phyloP scores from a whole-genome alignment of 208 protist genomes.

The Trypanosoma lewisi region DNA sequence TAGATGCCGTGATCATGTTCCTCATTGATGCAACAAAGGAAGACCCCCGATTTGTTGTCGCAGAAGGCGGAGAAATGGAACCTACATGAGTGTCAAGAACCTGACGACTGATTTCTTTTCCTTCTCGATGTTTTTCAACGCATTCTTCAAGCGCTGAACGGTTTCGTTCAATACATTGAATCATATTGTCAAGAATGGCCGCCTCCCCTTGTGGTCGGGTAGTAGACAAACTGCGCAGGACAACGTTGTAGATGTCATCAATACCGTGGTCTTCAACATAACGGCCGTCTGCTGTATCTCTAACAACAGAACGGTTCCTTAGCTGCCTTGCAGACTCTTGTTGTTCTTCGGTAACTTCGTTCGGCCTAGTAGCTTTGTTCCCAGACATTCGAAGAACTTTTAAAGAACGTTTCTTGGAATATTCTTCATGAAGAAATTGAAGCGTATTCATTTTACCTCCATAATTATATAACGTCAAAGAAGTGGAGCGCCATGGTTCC shows the following conservation, averaged over 20 bases:
- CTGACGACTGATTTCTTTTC: constrained; percentile 9
- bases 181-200: constrained; percentile 55
- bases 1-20: not conserved
- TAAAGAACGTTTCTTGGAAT: not conserved
- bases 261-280: constrained; percentile 41
- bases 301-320: not conserved
- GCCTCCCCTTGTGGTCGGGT: constrained; percentile 35
- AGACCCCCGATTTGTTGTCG: not conserved
- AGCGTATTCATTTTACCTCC: constrained; percentile 46
- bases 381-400: not conserved
- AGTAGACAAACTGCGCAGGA: constrained; percentile 47
- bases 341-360: not conserved
- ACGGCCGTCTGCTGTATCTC: constrained; percentile 33
- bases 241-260: constrained; percentile 62
- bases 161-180: constrained; percentile 29
- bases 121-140: constrained; percentile 31
- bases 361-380: not conserved
- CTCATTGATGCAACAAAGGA: constrained; percentile 3
- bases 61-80: not conserved
- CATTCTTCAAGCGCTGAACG: constrained; percentile 19
- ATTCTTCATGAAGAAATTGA: constrained; percentile 5
- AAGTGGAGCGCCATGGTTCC: constrained; percentile 54
- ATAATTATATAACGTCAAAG: constrained; percentile 58
- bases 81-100: constrained; percentile 16
- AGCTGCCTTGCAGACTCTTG: not conserved